phyloP scores from a whole-genome alignment of 441 rosid species.

The Adansonia madagascariensis region DNA sequence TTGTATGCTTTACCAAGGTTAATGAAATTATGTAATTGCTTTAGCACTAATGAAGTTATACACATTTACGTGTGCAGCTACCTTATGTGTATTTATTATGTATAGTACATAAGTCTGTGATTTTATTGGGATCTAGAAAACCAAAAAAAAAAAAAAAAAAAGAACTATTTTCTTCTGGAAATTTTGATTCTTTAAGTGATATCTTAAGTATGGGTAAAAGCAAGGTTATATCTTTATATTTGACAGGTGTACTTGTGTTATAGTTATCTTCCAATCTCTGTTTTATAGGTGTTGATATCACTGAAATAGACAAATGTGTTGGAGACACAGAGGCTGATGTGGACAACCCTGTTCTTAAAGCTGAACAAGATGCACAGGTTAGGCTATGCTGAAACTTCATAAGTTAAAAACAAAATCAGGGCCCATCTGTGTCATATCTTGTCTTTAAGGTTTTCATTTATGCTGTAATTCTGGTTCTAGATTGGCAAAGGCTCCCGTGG shows the following conservation, averaged over 20 bases:
- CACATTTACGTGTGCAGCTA: neutral
- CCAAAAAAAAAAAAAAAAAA: no score
- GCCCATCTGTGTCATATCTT: neutral
- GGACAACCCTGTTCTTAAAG: conserved; percentile 78
- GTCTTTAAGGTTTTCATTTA: neutral
- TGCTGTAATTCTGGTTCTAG: conserved; percentile 41
- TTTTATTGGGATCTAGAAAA: conserved; percentile 8
- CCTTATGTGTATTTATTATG: neutral
- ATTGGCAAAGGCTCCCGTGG: conserved; percentile 88
- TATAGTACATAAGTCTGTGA: neutral
- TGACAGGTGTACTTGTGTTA: neutral
- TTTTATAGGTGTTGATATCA: conserved; percentile 63
- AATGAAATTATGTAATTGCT: neutral
- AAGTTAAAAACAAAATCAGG: neutral
- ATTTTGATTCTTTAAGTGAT: neutral
- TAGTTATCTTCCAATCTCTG: conserved; percentile 2
- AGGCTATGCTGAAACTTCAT: conserved; percentile 6
- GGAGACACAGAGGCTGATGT: conserved; percentile 74
- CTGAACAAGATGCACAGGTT: conserved; percentile 88
- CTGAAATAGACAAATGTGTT: conserved; percentile 68
- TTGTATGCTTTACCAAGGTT: neutral
- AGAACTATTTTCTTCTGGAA: no score
- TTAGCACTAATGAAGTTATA: neutral
- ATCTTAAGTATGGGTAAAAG: neutral
- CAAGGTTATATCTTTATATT: conserved; percentile 7